These are phyloP conservation scores for Talaromyces ruber DNA, from an alignment of 495 filamentous ascomycete genomes.

Conservation along the genomic window DNA sequence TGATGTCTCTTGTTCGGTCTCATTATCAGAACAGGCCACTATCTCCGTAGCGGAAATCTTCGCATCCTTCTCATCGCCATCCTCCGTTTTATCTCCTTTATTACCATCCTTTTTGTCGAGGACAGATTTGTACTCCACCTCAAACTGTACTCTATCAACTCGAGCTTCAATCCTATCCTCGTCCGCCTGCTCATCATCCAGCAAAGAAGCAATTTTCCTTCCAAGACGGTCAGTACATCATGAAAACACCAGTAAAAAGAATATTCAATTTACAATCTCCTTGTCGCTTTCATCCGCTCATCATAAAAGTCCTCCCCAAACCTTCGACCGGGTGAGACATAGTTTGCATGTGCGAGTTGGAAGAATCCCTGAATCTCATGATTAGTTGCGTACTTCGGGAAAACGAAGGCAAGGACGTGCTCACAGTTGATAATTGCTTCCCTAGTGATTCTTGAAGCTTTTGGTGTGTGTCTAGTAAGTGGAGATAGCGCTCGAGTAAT, in stretches of 20 bases:
- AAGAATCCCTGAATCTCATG: slow-evolving; percentile 33
- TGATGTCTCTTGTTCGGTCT: neutral
- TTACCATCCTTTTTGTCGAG: neutral
- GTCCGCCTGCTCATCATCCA: neutral
- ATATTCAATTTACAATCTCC: slow-evolving; percentile 28
- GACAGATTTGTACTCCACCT: neutral
- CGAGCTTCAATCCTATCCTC: too few species aligned
- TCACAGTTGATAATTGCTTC: slow-evolving; percentile 47
- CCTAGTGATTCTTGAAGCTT: slow-evolving; percentile 46
- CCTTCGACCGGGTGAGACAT: slow-evolving; percentile 50
- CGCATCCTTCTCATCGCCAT: neutral
- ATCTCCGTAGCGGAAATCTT: neutral
- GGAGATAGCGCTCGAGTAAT: slow-evolving; percentile 61
- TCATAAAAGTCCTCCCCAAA: slow-evolving; percentile 66
- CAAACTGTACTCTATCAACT: neutral
- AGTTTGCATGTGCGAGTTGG: slow-evolving; percentile 62
- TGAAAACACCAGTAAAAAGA: neutral
- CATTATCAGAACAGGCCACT: neutral
- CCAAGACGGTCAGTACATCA: neutral
- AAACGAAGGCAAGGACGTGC: neutral
- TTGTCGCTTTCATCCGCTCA: slow-evolving; percentile 58
- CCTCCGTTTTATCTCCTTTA: neutral
- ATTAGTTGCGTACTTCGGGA: neutral
- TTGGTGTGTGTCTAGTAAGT: slow-evolving; percentile 63
- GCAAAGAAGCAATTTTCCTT: neutral